Evolutionary conservation across 2,329 filamentous ascomycete species (phyloP).

Genomic region (Fusarium clavum): DNA sequence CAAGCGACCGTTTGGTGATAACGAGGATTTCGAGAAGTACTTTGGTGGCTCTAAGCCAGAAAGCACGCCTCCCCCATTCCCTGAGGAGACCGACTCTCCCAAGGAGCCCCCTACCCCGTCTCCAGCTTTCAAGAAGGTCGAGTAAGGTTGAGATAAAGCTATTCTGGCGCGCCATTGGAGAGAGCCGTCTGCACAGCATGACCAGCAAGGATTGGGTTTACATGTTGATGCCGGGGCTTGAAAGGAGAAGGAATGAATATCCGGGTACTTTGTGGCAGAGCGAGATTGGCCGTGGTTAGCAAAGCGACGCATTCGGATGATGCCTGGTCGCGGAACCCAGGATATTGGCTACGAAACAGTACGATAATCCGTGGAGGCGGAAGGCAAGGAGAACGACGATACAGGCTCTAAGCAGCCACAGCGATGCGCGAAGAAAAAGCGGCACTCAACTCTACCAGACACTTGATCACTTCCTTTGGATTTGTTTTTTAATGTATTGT

Average conservation of each 20-base stretch:
- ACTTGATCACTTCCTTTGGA: conserved; percentile 41
- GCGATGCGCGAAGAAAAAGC: conserved; percentile 34
- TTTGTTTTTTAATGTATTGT: conserved; percentile 43
- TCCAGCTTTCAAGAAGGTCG: conserved; percentile 53
- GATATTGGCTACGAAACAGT: conserved; percentile 8
- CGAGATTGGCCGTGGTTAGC: conserved; percentile 38
- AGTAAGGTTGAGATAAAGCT: conserved; percentile 32
- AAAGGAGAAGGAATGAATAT: conserved; percentile 38
- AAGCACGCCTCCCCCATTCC: conserved; percentile 69
- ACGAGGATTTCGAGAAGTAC: conserved; percentile 92
- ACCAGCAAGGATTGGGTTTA: neutral
- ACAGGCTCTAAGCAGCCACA: conserved; percentile 26
- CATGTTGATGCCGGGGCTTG: neutral
- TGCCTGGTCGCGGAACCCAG: conserved; percentile 7
- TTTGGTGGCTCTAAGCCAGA: conserved; percentile 74
- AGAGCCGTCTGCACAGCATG: conserved; percentile 1
- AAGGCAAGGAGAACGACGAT: conserved; percentile 1
- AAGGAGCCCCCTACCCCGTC: conserved; percentile 52
- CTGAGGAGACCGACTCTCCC: conserved; percentile 57
- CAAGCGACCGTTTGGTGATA: conserved; percentile 83
- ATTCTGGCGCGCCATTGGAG: conserved; percentile 6
- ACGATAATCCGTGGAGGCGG: conserved; percentile 4
- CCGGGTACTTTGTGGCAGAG: conserved; percentile 36
- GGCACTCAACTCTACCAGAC: conserved; percentile 48
- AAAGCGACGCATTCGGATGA: conserved; percentile 5